phyloP scores from a whole-genome alignment of 345 rosid species.

The Murraya koenigii region DNA sequence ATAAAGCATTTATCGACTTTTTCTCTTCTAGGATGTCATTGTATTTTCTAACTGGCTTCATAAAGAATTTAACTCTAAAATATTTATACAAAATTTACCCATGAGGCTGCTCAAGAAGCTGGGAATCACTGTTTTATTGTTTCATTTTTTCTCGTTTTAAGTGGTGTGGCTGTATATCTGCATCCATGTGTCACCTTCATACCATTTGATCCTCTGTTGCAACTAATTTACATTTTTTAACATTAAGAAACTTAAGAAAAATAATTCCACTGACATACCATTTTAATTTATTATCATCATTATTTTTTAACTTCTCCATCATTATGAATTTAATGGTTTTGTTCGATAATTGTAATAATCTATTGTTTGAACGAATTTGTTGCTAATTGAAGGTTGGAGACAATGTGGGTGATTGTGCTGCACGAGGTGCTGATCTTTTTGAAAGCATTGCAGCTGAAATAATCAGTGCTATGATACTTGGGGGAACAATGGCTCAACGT shows the following conservation, averaged over 20 bases:
- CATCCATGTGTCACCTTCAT: not conserved
- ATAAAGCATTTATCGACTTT: not conserved
- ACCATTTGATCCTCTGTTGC: not conserved
- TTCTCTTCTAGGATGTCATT: no score
- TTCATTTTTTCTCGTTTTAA: not conserved
- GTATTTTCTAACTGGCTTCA: not conserved
- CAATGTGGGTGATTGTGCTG: constrained; percentile 99
- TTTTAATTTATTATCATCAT: not conserved
- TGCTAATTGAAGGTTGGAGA: constrained; percentile 75
- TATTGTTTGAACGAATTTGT: not conserved
- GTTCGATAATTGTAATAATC: constrained; percentile 4
- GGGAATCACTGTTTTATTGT: not conserved
- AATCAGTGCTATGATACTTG: constrained; percentile 98
- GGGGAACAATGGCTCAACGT: constrained; percentile 95
- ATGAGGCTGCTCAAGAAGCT: not conserved
- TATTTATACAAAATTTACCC: not conserved
- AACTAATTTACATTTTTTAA: not conserved
- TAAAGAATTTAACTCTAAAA: not conserved
- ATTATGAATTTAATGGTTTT: not conserved
- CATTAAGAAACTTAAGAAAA: not conserved
- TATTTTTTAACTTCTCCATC: not conserved
- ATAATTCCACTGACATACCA: not conserved
- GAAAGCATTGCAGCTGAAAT: constrained; percentile 99
- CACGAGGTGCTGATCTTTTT: constrained; percentile 98
- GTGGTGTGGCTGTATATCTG: not conserved